A percentile compares a stretch with the other conserved stretches of the same genome.
phyloP scores from a whole-genome alignment of 345 rosid species.

The Dovyalis caffra region DNA sequence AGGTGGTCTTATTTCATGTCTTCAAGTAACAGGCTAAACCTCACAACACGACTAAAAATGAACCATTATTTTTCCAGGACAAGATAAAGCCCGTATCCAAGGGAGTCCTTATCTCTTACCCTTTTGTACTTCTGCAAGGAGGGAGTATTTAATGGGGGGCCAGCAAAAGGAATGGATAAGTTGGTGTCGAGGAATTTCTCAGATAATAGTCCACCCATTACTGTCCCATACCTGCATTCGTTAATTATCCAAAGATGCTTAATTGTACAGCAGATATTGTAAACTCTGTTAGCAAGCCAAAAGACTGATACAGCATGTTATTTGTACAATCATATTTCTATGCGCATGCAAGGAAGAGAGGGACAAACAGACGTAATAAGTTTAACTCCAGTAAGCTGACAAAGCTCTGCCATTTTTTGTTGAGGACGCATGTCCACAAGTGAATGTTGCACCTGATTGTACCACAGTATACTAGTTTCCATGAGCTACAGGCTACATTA shows the following conservation, averaged over 20 bases:
- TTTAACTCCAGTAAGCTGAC: conserved; percentile 86
- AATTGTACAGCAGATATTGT: background rate
- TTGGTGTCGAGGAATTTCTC: conserved; percentile 91
- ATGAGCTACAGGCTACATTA: conserved; percentile 8
- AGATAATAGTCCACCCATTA: conserved; percentile 93
- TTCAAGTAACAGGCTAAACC: background rate
- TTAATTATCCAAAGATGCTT: conserved; percentile 7
- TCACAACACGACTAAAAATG: too few species aligned
- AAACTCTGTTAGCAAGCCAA: background rate
- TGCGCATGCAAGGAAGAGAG: conserved; percentile 11
- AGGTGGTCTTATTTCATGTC: too few species aligned
- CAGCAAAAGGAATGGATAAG: conserved; percentile 79
- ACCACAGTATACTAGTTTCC: conserved; percentile 12
- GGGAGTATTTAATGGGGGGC: conserved; percentile 79
- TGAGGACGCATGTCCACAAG: conserved; percentile 96
- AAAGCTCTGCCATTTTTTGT: conserved; percentile 93
- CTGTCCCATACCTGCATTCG: conserved; percentile 78
- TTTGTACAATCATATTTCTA: background rate
- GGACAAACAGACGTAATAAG: conserved; percentile 72
- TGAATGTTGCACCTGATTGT: conserved; percentile 86
- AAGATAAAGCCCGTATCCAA: background rate
- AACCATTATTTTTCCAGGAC: background rate
- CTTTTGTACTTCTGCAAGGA: conserved; percentile 94
- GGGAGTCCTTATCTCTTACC: conserved; percentile 33
- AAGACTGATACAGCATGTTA: background rate